phyloP scores from a whole-genome alignment of 306 rosid species.

The Fragaria nilgerrensis region DNA sequence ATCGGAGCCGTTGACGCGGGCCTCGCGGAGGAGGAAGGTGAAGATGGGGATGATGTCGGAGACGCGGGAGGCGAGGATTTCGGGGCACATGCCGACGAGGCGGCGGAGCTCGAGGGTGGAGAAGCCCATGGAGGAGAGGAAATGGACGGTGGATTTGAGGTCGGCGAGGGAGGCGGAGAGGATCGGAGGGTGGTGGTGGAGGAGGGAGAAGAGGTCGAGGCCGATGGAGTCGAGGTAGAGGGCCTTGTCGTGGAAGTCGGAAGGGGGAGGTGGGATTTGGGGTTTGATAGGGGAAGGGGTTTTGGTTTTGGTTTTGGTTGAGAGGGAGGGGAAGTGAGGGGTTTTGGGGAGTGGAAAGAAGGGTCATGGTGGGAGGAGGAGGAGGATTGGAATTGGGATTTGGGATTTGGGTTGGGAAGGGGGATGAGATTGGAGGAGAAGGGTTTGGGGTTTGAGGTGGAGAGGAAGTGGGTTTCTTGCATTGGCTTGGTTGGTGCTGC shows the following conservation, averaged over 20 bases:
- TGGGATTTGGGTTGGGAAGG: constrained; percentile 18
- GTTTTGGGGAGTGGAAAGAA: neutral
- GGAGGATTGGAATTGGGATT: constrained; percentile 14
- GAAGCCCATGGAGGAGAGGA: constrained; percentile 54
- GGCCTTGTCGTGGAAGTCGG: constrained; percentile 56
- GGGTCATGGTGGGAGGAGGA: constrained; percentile 20
- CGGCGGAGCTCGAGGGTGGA: constrained; percentile 58
- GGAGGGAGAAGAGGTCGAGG: constrained; percentile 65
- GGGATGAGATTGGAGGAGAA: constrained; percentile 8
- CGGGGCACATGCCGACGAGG: constrained; percentile 75
- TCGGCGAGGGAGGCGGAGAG: constrained; percentile 51
- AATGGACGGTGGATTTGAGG: constrained; percentile 61
- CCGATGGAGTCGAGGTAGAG: constrained; percentile 84
- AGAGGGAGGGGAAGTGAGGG: constrained; percentile 7
- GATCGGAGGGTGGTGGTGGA: constrained; percentile 60
- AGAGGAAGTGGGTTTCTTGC: constrained; percentile 33
- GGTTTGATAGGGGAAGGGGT: constrained; percentile 18
- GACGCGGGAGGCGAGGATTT: constrained; percentile 57
- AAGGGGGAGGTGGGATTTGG: constrained; percentile 8
- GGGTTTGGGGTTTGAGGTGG: constrained; percentile 21
- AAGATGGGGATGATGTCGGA: constrained; percentile 58
- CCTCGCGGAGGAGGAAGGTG: constrained; percentile 79
- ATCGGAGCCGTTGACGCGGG: constrained; percentile 47
- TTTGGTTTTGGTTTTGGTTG: neutral
- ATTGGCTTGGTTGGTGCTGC: constrained; percentile 12